Evolutionary conservation across 2,329 filamentous ascomycete species (phyloP).

Genomic region (Myriosclerotinia scirpicola): DNA sequence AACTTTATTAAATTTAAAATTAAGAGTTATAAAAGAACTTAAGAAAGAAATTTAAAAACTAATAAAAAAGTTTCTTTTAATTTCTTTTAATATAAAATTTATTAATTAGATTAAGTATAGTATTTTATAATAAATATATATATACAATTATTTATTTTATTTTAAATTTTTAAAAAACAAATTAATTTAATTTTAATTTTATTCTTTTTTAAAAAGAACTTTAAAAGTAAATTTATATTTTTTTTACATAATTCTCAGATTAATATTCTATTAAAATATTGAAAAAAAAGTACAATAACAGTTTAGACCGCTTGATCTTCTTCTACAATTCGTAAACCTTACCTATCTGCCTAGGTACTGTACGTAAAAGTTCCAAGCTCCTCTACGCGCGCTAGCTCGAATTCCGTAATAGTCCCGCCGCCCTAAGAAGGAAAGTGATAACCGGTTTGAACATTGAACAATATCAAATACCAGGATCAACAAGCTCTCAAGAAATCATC

Average conservation of each 20-base stretch:
- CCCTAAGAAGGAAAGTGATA: constrained; percentile 8
- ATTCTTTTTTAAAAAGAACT: neutral
- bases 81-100: neutral
- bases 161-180: neutral
- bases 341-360: too few species aligned
- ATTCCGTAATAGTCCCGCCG: neutral
- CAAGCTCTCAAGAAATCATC: constrained; percentile 4
- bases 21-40: neutral
- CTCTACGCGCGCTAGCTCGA: neutral
- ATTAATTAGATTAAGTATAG: neutral
- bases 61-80: neutral
- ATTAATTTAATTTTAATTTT: neutral
- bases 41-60: neutral
- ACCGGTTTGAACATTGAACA: neutral
- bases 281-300: too few species aligned
- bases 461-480: constrained; percentile 15
- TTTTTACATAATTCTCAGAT: too few species aligned
- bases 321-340: too few species aligned
- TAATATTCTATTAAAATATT: too few species aligned
- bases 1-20: neutral
- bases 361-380: neutral
- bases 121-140: too few species aligned
- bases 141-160: too few species aligned
- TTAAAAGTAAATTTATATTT: too few species aligned
- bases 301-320: too few species aligned